These are phyloP conservation scores for Deakozyma indianensis DNA, from an alignment of 805 yeast genomes.

Conservation along the genomic window DNA sequence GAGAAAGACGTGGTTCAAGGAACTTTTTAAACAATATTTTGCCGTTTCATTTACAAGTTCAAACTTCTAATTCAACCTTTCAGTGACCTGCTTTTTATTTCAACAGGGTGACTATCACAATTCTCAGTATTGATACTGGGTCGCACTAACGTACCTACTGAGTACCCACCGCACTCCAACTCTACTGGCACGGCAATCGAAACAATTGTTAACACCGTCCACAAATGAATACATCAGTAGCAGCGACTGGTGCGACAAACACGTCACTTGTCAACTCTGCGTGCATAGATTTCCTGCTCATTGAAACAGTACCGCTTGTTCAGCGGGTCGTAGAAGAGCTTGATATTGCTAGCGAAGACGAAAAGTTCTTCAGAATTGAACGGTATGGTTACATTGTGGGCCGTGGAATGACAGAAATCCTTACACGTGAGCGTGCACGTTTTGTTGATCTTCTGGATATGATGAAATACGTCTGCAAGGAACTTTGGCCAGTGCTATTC, in stretches of 20 bases:
- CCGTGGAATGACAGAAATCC: constrained; percentile 35
- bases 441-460: constrained; percentile 57
- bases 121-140: no score
- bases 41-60: no score
- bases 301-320: constrained; percentile 65
- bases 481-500: constrained; percentile 71
- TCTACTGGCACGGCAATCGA: no score
- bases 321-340: constrained; percentile 44
- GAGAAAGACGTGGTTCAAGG: no score
- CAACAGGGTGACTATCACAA: no score
- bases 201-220: no score
- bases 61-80: no score
- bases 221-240: neutral
- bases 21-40: no score
- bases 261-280: neutral
- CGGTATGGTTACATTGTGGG: constrained; percentile 62
- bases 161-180: no score
- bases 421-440: constrained; percentile 28
- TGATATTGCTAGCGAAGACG: constrained; percentile 25
- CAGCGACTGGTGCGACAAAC: neutral
- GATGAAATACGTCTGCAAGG: constrained; percentile 86
- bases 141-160: no score
- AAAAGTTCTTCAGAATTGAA: constrained; percentile 46
- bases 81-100: no score
- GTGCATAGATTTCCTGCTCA: constrained; percentile 43